Conservation (phyloP, 192 early-diverging fungal genomes). For the Podila epigama region DNA sequence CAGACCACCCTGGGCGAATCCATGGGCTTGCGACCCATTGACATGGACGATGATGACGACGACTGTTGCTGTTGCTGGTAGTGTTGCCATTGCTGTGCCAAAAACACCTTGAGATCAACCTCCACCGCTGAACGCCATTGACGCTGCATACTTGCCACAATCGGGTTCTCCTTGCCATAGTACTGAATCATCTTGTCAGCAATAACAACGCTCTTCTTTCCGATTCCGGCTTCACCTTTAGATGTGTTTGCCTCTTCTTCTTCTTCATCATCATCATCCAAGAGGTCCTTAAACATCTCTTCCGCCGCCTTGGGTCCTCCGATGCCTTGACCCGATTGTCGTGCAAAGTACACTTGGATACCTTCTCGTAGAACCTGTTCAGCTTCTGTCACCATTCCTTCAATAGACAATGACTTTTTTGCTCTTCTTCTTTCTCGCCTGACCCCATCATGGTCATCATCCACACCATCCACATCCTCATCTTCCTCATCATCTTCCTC, state of each 20-base stretch:
- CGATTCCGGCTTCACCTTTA: no score
- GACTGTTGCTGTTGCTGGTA: slow-evolving; percentile 12
- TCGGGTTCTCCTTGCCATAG: slow-evolving; percentile 26
- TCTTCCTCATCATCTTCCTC: neutral
- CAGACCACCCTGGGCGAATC: slow-evolving; percentile 32
- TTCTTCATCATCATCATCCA: neutral
- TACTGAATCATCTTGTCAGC: slow-evolving; percentile 24
- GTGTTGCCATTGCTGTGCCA: slow-evolving; percentile 36
- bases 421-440: no score
- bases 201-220: no score
- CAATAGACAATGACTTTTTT: no score
- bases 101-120: slow-evolving; percentile 42
- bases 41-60: neutral
- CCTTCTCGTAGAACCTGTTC: slow-evolving; percentile 30
- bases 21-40: neutral
- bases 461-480: slow-evolving; percentile 1
- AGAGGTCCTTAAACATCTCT: slow-evolving; percentile 5
- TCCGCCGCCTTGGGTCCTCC: slow-evolving; percentile 28
- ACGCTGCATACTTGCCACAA: slow-evolving; percentile 19
- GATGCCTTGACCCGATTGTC: slow-evolving; percentile 32
- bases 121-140: slow-evolving; percentile 42
- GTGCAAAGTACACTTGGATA: slow-evolving; percentile 38
- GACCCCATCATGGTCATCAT: slow-evolving; percentile 14
- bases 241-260: neutral
- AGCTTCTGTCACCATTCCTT: slow-evolving; percentile 12